Evolutionary conservation across 805 yeast genomes (phyloP), one percentile per base, ranked within the genome.

Genomic region (Ascoidea tarda): DNA sequence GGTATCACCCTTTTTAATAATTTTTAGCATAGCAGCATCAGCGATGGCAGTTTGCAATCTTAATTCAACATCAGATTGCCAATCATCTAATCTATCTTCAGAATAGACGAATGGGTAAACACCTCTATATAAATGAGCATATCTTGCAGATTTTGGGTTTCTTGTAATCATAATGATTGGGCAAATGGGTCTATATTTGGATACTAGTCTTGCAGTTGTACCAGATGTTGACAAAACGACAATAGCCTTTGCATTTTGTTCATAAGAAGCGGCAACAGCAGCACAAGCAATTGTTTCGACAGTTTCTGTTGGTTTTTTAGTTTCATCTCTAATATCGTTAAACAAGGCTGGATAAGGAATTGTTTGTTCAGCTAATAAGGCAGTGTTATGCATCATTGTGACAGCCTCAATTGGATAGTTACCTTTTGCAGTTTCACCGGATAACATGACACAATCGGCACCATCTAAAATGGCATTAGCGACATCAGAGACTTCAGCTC

Each of bases 361-460:
- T 62, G 96, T 96, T 77, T 85, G 86, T 79, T 93, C 99, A 64
- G 99, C 98, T 66, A 88, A 84, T 66, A 91, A 73, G 66, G 95
- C 82, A 59, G 97, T 93, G 79, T 90, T 91, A 76, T 90, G 96
- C 99, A 93, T 93, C 90, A 93, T 90, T 62, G 90, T 78, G 60
- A 93, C 99, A 58, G 99, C 96, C 78, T 93, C 96, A 59, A 83
- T 72, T 70, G 99, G 99, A 79, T 93, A 93, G 79, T 82, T 82
- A 78, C 99, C 99, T 83, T 93, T 93, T 67, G 99, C 99, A 64
- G 99, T 93, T 78, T 93, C 99, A 71, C 99, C 99, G 54, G 96
- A 86, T 70, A 93, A 81, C 99, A 93, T 93, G 69, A 93, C 98
- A 86, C 99, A 93, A 78, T 93, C 99, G 66, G 98, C 97, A 75